These are phyloP conservation scores for Tetracladium setigerum DNA, from an alignment of 495 filamentous ascomycete genomes.

Conservation along the genomic window DNA sequence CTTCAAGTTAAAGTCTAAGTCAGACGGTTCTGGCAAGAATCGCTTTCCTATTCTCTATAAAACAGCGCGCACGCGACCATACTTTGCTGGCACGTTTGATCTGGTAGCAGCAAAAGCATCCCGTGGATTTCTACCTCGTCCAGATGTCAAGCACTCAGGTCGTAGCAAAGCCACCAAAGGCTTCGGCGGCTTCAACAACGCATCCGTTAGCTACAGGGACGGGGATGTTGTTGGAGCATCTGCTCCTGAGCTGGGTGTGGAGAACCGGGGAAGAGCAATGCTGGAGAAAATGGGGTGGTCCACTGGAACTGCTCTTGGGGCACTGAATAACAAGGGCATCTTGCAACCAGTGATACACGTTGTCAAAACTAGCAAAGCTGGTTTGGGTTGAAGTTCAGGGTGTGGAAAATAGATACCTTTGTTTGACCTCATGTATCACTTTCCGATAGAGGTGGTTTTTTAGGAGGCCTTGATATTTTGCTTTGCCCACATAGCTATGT, in stretches of 20 bases:
- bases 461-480: too few species aligned
- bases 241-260: slow-evolving; percentile 74
- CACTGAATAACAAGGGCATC: slow-evolving; percentile 78
- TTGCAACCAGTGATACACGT: slow-evolving; percentile 79
- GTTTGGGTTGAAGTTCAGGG: slow-evolving; percentile 58
- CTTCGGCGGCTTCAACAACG: slow-evolving; percentile 22
- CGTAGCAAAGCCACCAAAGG: slow-evolving; percentile 32
- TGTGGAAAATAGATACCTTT: neutral
- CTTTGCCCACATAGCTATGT: too few species aligned
- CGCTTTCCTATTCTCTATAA: slow-evolving; percentile 75
- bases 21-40: slow-evolving; percentile 60
- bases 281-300: slow-evolving; percentile 98
- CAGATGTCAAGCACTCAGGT: slow-evolving; percentile 22
- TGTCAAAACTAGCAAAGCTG: slow-evolving; percentile 77
- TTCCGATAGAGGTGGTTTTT: neutral
- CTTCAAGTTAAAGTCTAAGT: slow-evolving; percentile 76
- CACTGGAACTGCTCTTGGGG: slow-evolving; percentile 79
- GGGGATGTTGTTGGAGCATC: slow-evolving; percentile 85
- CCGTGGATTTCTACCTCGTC: slow-evolving; percentile 37
- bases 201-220: slow-evolving; percentile 58
- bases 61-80: slow-evolving; percentile 51
- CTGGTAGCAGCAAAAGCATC: slow-evolving; percentile 33
- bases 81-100: slow-evolving; percentile 38
- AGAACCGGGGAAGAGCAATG: slow-evolving; percentile 82
- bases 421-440: neutral